Evolutionary conservation across 1,284 basidiomycete genomes (phyloP).

Genomic region (Tetrapyrgos nigripes): DNA sequence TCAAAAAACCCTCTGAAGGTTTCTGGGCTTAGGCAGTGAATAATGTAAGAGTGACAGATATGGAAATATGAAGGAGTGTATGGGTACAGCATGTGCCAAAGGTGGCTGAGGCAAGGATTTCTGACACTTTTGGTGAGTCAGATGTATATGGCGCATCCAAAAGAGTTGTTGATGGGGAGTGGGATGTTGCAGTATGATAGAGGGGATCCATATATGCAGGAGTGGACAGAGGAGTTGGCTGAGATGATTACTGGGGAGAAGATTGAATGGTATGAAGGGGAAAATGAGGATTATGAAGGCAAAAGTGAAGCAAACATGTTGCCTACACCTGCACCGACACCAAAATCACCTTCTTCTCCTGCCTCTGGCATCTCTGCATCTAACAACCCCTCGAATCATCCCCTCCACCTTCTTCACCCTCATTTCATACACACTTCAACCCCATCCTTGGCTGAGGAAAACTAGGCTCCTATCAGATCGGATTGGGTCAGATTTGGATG

Average conservation of each 20-base stretch:
- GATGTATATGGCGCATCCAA: constrained; percentile 42
- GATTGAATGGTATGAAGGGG: background rate
- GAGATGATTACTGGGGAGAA: background rate
- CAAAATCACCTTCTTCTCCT: constrained; percentile 26
- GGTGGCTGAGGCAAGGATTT: too few relatives aligned
- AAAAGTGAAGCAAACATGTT: constrained; percentile 17
- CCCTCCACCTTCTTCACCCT: constrained; percentile 38
- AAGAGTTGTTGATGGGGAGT: constrained; percentile 20
- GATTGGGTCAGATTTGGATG: too few relatives aligned
- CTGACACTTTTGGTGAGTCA: too few relatives aligned
- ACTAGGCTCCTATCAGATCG: too few relatives aligned
- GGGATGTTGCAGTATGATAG: constrained; percentile 7
- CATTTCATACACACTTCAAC: constrained; percentile 35
- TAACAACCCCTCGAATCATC: too few relatives aligned
- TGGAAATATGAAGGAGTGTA: too few relatives aligned
- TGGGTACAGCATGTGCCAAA: too few relatives aligned
- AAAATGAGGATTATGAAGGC: background rate
- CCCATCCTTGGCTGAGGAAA: background rate
- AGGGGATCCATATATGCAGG: constrained; percentile 12
- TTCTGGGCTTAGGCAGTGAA: too few relatives aligned
- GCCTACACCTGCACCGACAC: constrained; percentile 23
- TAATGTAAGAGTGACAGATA: too few relatives aligned
- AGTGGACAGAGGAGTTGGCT: constrained; percentile 7
- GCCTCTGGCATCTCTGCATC: constrained; percentile 31
- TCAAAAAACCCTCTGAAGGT: too few relatives aligned